Evolutionary conservation across 2,329 filamentous ascomycete species (phyloP).

Genomic region (Boeremia lycopersici): DNA sequence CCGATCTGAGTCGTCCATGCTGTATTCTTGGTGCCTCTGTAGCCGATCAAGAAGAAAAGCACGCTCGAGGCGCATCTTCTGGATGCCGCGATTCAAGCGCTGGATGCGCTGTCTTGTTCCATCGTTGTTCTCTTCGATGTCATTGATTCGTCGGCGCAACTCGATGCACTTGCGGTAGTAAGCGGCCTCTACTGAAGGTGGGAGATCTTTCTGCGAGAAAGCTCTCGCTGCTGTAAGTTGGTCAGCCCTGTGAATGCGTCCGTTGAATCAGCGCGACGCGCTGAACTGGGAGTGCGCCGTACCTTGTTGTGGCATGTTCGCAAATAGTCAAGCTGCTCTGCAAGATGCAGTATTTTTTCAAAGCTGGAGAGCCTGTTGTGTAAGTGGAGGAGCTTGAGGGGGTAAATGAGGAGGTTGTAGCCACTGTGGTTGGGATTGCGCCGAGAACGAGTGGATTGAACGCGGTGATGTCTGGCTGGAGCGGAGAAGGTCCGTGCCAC

Average conservation of each 20-base stretch:
- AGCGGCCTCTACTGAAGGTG: slow-evolving; percentile 91
- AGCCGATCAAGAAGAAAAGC: slow-evolving; percentile 62
- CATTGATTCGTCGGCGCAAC: slow-evolving; percentile 86
- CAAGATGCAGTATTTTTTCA: background rate
- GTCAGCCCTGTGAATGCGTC: slow-evolving; percentile 2
- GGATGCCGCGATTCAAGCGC: slow-evolving; percentile 81
- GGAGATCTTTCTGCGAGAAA: slow-evolving; percentile 56
- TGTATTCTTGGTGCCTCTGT: slow-evolving; percentile 55
- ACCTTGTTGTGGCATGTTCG: slow-evolving; percentile 33
- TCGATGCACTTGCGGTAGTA: slow-evolving; percentile 97
- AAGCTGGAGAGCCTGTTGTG: no score
- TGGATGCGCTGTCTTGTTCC: slow-evolving; percentile 77
- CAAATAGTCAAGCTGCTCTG: background rate
- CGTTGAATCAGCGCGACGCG: slow-evolving; percentile 9
- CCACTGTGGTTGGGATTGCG: slow-evolving; percentile 2
- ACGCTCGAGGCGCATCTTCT: slow-evolving; percentile 88
- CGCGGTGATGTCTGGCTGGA: slow-evolving; percentile 5
- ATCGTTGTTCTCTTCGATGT: slow-evolving; percentile 92
- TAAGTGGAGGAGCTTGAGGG: background rate
- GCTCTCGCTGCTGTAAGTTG: slow-evolving; percentile 28
- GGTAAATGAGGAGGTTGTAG: background rate
- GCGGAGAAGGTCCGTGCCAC: slow-evolving; percentile 2
- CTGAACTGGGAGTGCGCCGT: slow-evolving; percentile 5
- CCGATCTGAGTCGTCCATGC: slow-evolving; percentile 69
- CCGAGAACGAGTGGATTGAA: slow-evolving; percentile 13